Percentiles rank a stretch among this genome's conserved stretches.
Conservation (phyloP, 176 grass and related monocot species). For the Panicum miliaceum region DNA sequence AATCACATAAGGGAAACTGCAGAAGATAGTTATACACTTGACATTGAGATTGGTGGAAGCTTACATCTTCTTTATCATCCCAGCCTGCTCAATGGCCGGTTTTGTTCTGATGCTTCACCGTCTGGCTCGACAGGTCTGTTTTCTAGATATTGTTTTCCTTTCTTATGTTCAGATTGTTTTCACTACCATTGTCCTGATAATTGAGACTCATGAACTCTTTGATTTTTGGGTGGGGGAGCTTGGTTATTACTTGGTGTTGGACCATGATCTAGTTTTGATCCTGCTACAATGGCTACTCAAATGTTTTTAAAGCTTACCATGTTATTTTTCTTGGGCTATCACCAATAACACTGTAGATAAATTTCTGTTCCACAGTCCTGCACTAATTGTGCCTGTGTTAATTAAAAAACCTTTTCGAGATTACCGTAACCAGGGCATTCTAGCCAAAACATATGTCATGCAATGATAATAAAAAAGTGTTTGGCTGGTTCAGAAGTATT, state of each 20-base stretch:
- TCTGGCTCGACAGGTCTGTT: conserved; percentile 84
- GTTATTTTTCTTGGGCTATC: conserved; percentile 33
- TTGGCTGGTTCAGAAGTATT: conserved; percentile 31
- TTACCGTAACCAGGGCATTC: conserved; percentile 32
- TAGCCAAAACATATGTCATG: conserved; percentile 12
- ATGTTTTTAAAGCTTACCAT: conserved; percentile 26
- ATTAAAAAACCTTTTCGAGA: conserved; percentile 18
- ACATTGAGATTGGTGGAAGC: conserved; percentile 70
- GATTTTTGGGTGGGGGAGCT: conserved; percentile 1
- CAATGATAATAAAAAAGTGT: conserved; percentile 24
- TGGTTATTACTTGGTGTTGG: conserved; percentile 42
- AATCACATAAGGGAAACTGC: conserved; percentile 63
- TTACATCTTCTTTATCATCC: conserved; percentile 95
- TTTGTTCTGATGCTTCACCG: conserved; percentile 91
- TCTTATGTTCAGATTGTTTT: neutral
- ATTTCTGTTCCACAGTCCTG: conserved; percentile 13
- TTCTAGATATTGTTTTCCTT: conserved; percentile 15
- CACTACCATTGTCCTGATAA: neutral
- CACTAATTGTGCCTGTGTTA: conserved; percentile 17
- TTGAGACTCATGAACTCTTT: neutral
- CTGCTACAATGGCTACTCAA: conserved; percentile 11
- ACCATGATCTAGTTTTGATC: conserved; percentile 13
- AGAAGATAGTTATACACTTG: conserved; percentile 71
- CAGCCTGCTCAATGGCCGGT: conserved; percentile 71
- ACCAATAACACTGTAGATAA: conserved; percentile 10